Evolutionary conservation across 2,329 filamentous ascomycete species (phyloP), one percentile per base, ranked within the genome.

Genomic region (Talaromyces sp.): DNA sequence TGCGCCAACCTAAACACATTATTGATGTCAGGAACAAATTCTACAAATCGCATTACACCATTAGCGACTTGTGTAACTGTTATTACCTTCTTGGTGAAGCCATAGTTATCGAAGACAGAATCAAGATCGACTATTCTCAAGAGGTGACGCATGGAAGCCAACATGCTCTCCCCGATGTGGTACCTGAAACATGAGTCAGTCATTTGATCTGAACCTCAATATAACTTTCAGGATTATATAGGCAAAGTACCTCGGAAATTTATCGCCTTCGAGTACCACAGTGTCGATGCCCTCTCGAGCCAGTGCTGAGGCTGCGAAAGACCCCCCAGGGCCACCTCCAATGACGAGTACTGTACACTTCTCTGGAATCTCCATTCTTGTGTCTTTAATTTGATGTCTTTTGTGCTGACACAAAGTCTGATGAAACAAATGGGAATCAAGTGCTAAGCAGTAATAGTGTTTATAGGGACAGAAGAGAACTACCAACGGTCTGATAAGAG

Each of bases 221-320:
- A 10, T 53, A 1, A 13, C n/a, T 17, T 4, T 4, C 13, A 30
- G 13, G 15, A n/a, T n/a, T 17, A 30, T 27, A 27, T 28, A 27
- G 6, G 3, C 8, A 22, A 17, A 9, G n/a, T 73, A 73, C 71
- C 76, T 70, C 10, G 76, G 77, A 55, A 78, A 77, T 27, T 68
- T 73, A 7, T 81, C 79, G 2, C 74, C 75, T 58, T 81, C 80
- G 2, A 82, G 66, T 0, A 81, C 33, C 4, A 81, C 78, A 3
- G 68, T 68, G 42, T 79, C 73, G 13, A 82, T 66, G 1, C 77
- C 78, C 64, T 82, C 79, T 0, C 78, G 74, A 0, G 79, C 79
- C 9, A 82, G 67, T 0, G 67, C 75, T 0, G 74, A 63, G 4
- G 80, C 78, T 1, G 78, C 63, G 57, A 79, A 82, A 0, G 80